Evolutionary conservation across 805 yeast genomes (phyloP).

Genomic region (Blastobotrys chiropterorum): DNA sequence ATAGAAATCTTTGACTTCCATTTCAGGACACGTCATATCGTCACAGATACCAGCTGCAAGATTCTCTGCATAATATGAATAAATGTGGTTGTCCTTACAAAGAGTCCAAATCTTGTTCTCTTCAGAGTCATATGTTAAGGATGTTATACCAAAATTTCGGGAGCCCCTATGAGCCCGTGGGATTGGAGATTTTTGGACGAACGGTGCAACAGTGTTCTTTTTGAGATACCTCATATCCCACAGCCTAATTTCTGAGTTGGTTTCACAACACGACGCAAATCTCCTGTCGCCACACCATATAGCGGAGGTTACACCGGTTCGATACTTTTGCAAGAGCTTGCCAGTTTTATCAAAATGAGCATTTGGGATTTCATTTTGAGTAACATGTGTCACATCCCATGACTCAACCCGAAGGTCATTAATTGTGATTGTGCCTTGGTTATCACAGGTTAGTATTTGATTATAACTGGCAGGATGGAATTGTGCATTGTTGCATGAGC

Average conservation of each 20-base stretch:
- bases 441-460: slow-evolving; percentile 7
- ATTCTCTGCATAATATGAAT: slow-evolving; percentile 10
- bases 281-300: slow-evolving; percentile 18
- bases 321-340: slow-evolving; percentile 1
- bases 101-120: slow-evolving; percentile 22
- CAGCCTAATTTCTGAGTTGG: slow-evolving; percentile 17
- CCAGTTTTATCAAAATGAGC: slow-evolving; percentile 11
- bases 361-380: not conserved
- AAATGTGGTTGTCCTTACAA: slow-evolving; percentile 13
- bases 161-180: slow-evolving; percentile 4
- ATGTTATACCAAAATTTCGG: slow-evolving; percentile 15
- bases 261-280: slow-evolving; percentile 19
- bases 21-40: slow-evolving; percentile 6
- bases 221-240: slow-evolving; percentile 25
- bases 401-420: slow-evolving; percentile 9
- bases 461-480: slow-evolving; percentile 9
- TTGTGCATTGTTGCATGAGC: slow-evolving; percentile 10
- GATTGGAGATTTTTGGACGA: slow-evolving; percentile 4
- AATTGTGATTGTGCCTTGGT: slow-evolving; percentile 12
- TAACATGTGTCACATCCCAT: not conserved
- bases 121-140: slow-evolving; percentile 14
- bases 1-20: slow-evolving; percentile 17
- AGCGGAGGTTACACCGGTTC: slow-evolving; percentile 17
- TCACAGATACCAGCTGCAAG: slow-evolving; percentile 5
- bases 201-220: not conserved